These are phyloP conservation scores for Apophysomyces elegans DNA, from an alignment of 371 early-diverging fungal genomes.

Conservation along the genomic window DNA sequence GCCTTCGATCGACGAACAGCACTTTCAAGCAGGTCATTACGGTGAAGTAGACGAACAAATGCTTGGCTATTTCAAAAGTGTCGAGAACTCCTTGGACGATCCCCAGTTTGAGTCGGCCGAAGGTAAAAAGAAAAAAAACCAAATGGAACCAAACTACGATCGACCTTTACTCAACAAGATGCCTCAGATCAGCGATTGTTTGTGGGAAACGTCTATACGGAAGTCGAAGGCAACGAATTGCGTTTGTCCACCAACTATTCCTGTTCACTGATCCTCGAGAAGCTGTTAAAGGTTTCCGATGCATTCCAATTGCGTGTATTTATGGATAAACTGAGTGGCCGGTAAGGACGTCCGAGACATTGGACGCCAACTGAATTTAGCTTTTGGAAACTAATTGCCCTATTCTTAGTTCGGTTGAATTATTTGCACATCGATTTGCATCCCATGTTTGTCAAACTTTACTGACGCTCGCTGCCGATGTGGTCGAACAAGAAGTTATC, in stretches of 20 bases:
- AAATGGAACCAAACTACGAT: neutral
- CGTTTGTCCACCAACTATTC: conserved; percentile 75
- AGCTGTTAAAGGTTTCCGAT: conserved; percentile 70
- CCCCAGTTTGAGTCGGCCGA: conserved; percentile 72
- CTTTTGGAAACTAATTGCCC: neutral
- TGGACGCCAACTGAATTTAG: neutral
- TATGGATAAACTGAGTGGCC: conserved; percentile 67
- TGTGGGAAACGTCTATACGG: conserved; percentile 76
- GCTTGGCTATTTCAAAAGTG: conserved; percentile 72
- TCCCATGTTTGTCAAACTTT: conserved; percentile 88
- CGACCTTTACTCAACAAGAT: neutral
- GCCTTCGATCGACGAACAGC: conserved; percentile 30
- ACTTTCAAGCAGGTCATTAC: conserved; percentile 57
- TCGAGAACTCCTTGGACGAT: conserved; percentile 75
- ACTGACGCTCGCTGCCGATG: conserved; percentile 70
- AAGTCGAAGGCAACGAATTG: conserved; percentile 79
- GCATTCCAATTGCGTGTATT: conserved; percentile 77
- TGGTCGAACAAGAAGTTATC: conserved; percentile 74
- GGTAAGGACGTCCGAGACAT: conserved; percentile 33
- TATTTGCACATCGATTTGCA: conserved; percentile 83
- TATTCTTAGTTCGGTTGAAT: conserved; percentile 53
- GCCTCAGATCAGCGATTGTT: conserved; percentile 69
- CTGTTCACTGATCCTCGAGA: conserved; percentile 82
- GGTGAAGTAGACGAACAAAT: conserved; percentile 72
- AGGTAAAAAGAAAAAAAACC: conserved; percentile 49